phyloP scores from a whole-genome alignment of 2,329 filamentous ascomycete genomes.

The Ascochyta clinopodiicola region DNA sequence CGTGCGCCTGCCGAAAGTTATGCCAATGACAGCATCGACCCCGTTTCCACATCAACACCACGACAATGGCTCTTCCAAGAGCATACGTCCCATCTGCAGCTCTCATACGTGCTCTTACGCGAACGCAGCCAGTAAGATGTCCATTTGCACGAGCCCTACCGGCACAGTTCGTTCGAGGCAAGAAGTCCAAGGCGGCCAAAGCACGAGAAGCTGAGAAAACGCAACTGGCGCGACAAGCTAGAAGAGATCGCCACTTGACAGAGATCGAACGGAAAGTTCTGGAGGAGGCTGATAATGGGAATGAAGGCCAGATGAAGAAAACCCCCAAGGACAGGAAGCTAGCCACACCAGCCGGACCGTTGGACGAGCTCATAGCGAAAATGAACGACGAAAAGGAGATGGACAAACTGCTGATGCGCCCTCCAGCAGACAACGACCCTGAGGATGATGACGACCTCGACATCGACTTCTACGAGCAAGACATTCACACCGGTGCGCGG shows the following conservation, averaged over 20 bases:
- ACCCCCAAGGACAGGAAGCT: background rate
- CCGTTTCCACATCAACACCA: background rate
- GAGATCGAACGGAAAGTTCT: background rate
- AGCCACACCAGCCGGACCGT: background rate
- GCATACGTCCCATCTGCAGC: constrained; percentile 36
- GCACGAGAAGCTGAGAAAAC: constrained; percentile 13
- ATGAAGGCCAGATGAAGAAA: background rate
- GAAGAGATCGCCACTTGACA: background rate
- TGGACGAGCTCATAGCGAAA: background rate
- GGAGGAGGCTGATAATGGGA: background rate
- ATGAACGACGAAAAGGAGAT: constrained; percentile 2
- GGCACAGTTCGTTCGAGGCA: constrained; percentile 28
- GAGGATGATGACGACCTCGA: constrained; percentile 27
- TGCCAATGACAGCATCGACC: background rate
- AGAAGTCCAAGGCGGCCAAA: constrained; percentile 26
- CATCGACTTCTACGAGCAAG: constrained; percentile 41
- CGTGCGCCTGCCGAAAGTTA: constrained; percentile 21
- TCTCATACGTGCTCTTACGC: constrained; percentile 34
- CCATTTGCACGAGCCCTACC: constrained; percentile 24
- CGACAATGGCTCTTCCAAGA: constrained; percentile 16
- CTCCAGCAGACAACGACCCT: background rate
- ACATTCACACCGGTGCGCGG: constrained; percentile 31
- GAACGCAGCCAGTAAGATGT: constrained; percentile 28
- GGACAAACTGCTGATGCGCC: constrained; percentile 8
- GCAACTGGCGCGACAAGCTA: background rate